phyloP scores from a whole-genome alignment of 106 monocot genomes.

The Triglochin maritima region DNA sequence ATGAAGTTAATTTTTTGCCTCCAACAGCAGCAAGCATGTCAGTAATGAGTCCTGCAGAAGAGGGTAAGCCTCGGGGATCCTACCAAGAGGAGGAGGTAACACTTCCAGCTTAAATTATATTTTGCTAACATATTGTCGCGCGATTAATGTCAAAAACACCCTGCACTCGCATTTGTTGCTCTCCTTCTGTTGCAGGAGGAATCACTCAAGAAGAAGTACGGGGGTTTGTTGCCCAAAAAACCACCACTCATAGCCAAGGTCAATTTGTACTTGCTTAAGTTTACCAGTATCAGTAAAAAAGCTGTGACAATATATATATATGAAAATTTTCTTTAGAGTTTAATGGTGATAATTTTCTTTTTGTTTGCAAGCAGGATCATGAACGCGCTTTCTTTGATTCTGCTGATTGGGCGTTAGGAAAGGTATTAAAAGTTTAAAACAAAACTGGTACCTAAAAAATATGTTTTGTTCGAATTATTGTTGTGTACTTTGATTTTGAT shows the following conservation, averaged over 20 bases:
- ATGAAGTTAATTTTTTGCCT: too few relatives aligned
- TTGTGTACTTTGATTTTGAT: neutral
- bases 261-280: neutral
- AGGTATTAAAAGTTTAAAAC: slow-evolving; percentile 53
- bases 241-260: slow-evolving; percentile 85
- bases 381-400: slow-evolving; percentile 98
- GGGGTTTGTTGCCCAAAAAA: slow-evolving; percentile 73
- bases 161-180: neutral
- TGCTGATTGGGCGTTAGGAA: slow-evolving; percentile 98
- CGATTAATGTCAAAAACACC: too few relatives aligned
- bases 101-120: neutral
- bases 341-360: neutral
- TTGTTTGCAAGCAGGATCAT: slow-evolving; percentile 47
- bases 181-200: slow-evolving; percentile 33
- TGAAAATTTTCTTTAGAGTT: neutral
- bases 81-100: slow-evolving; percentile 9
- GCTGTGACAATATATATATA: neutral
- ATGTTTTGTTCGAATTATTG: too few relatives aligned
- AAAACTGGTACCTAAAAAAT: too few relatives aligned
- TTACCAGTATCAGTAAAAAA: neutral
- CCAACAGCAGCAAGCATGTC: neutral
- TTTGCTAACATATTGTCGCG: neutral
- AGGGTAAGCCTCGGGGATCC: neutral
- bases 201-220: slow-evolving; percentile 72
- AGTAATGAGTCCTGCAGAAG: neutral